phyloP scores from a whole-genome alignment of 805 yeast genomes.

The Starmera pachycereana region DNA sequence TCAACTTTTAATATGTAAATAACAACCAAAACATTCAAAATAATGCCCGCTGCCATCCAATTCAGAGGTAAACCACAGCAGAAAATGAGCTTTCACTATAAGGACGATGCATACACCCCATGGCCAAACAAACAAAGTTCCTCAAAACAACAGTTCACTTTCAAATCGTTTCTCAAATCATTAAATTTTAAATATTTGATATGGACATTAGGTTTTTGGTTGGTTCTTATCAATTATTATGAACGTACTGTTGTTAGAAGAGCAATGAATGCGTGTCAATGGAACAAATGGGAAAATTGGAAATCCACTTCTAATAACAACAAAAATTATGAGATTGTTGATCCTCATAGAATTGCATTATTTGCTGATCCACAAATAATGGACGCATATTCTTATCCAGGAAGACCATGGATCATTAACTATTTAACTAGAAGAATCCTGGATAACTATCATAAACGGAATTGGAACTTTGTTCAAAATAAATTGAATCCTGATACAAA shows the following conservation, averaged over 20 bases:
- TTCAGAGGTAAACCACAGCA: too few relatives aligned
- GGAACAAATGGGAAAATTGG: conserved; percentile 67
- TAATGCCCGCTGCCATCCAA: too few relatives aligned
- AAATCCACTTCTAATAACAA: conserved; percentile 6
- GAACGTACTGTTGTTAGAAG: conserved; percentile 41
- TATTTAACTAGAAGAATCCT: conserved; percentile 49
- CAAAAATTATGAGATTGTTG: conserved; percentile 9
- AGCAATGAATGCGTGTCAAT: conserved; percentile 39
- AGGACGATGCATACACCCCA: too few relatives aligned
- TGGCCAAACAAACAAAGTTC: too few relatives aligned
- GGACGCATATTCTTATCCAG: conserved; percentile 82
- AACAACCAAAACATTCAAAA: too few relatives aligned
- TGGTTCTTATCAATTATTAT: conserved; percentile 34
- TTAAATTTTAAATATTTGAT: too few relatives aligned
- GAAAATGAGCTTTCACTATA: too few relatives aligned
- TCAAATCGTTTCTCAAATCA: too few relatives aligned
- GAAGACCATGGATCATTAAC: conserved; percentile 39
- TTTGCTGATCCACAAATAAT: conserved; percentile 94
- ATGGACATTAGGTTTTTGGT: conserved; percentile 27
- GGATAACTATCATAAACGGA: conserved; percentile 74
- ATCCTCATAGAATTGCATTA: conserved; percentile 43
- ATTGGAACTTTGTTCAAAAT: conserved; percentile 50
- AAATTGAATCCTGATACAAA: conserved; percentile 63
- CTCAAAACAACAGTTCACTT: too few relatives aligned
- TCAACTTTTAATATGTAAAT: too few relatives aligned